phyloP scores from a whole-genome alignment of 2,329 filamentous ascomycete genomes.

The Macroventuria anomochaeta region DNA sequence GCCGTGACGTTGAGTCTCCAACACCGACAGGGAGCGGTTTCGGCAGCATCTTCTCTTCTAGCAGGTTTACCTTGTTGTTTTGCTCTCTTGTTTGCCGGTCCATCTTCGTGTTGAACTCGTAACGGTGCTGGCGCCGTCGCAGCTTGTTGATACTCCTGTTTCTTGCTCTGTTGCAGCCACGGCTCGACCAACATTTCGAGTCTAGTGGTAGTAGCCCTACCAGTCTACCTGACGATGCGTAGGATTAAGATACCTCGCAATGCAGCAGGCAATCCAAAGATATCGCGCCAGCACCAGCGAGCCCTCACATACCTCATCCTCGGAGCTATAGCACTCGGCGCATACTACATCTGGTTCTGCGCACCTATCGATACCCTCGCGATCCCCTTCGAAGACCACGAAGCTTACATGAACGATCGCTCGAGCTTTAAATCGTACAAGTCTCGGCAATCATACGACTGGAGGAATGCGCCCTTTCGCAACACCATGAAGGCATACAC shows the following conservation, averaged over 20 bases:
- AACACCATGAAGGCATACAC: slow-evolving; percentile 48
- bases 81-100: neutral
- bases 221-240: slow-evolving; percentile 31
- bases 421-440: slow-evolving; percentile 22
- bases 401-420: slow-evolving; percentile 43
- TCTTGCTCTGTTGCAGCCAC: neutral
- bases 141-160: neutral
- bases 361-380: slow-evolving; percentile 38
- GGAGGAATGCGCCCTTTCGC: slow-evolving; percentile 51
- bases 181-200: neutral
- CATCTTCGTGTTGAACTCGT: neutral
- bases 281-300: slow-evolving; percentile 41
- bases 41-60: slow-evolving; percentile 10
- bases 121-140: slow-evolving; percentile 12
- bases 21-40: slow-evolving; percentile 4
- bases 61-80: neutral
- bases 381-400: slow-evolving; percentile 38
- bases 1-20: neutral
- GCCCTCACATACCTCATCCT: slow-evolving; percentile 35
- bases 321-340: slow-evolving; percentile 31
- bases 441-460: slow-evolving; percentile 44
- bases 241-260: slow-evolving; percentile 38
- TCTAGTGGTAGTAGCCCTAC: neutral
- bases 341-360: slow-evolving; percentile 38
- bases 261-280: slow-evolving; percentile 28